Evolutionary conservation across 164 flowering plant species (phyloP), one percentile per base, ranked within the genome.

Genomic region (Malania oleifera): DNA sequence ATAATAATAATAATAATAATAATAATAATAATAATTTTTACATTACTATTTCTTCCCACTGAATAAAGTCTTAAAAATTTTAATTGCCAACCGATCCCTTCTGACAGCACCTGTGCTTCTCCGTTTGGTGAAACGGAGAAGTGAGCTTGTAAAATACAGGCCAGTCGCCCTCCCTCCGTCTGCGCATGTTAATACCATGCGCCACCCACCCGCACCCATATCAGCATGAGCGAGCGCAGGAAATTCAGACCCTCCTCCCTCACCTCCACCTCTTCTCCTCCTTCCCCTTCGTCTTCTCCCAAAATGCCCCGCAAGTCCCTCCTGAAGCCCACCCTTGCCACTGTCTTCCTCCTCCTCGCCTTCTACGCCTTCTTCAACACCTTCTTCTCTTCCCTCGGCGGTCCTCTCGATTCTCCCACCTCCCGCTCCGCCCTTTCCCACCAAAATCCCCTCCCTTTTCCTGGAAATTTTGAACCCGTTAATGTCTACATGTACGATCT

Each of bases 401-500:
- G n/a, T 47, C 63, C 40, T 38, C 58, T 25, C 29, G 26, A 29
- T 17, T 61, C 26, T 14, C 73, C 39, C 31, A 41, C 17, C 61
- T 53, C 40, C 46, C 46, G 57, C 8, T 43, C 56, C 28, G 45
- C 2, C 56, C 57, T 60, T 55, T 29, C 38, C 44, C 48, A 49
- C 37, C 23, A 40, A 25, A 54, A 50, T 19, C 27, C 54, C 57
- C 35, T 20, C 44, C 24, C 8, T 10, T 43, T 52, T 35, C 59
- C 28, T 10, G 29, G 18, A 31, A 27, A 38, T 19, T 29, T 41
- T 23, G 19, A 53, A 13, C 66, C 80, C 0, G 82, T 76, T 23
- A 87, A 71, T 57, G 60, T 90, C 13, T 90, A 72, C 64, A 61
- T 93, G 68, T 93, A 93, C 68, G 83, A 86, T 62, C 76, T 88